Evolutionary conservation across 305 asterid species (phyloP).

Genomic region (Fraxinus baroniana): DNA sequence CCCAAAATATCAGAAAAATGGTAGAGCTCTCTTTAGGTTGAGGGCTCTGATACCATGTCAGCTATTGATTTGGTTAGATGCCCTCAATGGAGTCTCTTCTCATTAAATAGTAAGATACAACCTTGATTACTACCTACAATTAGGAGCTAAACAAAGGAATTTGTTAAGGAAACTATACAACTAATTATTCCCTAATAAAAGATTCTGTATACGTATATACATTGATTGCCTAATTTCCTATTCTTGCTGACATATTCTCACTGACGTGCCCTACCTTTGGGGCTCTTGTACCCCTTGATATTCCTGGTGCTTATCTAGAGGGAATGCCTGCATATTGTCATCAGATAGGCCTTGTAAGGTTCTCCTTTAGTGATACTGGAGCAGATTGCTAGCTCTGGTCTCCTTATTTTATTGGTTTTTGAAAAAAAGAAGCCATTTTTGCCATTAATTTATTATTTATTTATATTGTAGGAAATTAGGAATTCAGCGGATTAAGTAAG

Average conservation of each 20-base stretch:
- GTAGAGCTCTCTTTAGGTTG: background rate
- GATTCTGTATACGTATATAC: background rate
- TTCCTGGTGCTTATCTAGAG: background rate
- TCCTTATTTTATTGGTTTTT: background rate
- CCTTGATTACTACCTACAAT: background rate
- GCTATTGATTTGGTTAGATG: background rate
- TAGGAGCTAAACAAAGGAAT: background rate
- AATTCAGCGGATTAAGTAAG: background rate
- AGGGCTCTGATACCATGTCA: background rate
- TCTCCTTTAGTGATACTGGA: background rate
- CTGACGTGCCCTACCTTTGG: background rate
- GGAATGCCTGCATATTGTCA: background rate
- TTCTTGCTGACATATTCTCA: background rate
- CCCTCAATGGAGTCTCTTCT: background rate
- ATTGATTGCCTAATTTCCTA: background rate
- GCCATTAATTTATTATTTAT: background rate
- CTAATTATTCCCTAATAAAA: background rate
- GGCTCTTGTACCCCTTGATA: slow-evolving; percentile 1
- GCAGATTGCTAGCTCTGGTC: background rate
- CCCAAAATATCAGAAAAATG: background rate
- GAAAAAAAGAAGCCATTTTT: slow-evolving; percentile 1
- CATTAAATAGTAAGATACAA: background rate
- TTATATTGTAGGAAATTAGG: background rate
- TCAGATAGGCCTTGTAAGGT: background rate
- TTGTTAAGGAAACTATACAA: background rate